Percentiles rank a stretch among this genome's conserved stretches.
Evolutionary conservation across 164 flowering plant species (phyloP).

Genomic region (Warburgia ugandensis): DNA sequence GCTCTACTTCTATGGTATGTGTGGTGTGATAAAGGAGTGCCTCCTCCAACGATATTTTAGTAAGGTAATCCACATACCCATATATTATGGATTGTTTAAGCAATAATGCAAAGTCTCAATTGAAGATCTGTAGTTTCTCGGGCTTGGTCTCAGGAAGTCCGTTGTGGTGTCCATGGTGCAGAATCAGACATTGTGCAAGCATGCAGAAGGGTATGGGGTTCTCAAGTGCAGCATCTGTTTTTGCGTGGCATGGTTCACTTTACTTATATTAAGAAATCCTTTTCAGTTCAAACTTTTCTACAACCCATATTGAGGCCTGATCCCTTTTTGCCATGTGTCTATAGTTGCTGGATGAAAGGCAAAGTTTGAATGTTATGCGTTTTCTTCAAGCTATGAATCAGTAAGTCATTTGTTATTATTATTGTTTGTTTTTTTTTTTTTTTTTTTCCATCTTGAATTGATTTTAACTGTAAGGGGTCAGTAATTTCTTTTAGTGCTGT

Average conservation of each 20-base stretch:
- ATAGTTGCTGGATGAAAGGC: constrained; percentile 61
- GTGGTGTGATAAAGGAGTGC: constrained; percentile 48
- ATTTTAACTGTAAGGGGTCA: too few relatives aligned
- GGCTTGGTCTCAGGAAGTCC: constrained; percentile 22
- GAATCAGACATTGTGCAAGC: constrained; percentile 32
- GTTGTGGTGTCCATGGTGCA: constrained; percentile 16
- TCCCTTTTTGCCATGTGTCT: background rate
- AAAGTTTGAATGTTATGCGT: constrained; percentile 51
- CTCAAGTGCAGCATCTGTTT: background rate
- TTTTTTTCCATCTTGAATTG: too few relatives aligned
- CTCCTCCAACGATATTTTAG: constrained; percentile 70
- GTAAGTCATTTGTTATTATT: too few relatives aligned
- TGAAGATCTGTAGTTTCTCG: background rate
- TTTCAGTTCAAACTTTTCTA: background rate
- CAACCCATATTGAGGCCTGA: too few relatives aligned
- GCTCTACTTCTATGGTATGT: constrained; percentile 74
- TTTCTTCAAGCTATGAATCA: constrained; percentile 56
- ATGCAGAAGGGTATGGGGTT: constrained; percentile 23
- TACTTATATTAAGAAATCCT: too few relatives aligned
- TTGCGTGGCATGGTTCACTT: background rate
- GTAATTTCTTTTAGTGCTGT: too few relatives aligned
- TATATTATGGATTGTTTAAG: background rate
- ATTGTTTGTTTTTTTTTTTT: too few relatives aligned
- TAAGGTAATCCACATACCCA: constrained; percentile 35
- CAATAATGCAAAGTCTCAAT: background rate